Evolutionary conservation across 805 yeast genomes (phyloP).

Genomic region (Kodamaea leandrae): DNA sequence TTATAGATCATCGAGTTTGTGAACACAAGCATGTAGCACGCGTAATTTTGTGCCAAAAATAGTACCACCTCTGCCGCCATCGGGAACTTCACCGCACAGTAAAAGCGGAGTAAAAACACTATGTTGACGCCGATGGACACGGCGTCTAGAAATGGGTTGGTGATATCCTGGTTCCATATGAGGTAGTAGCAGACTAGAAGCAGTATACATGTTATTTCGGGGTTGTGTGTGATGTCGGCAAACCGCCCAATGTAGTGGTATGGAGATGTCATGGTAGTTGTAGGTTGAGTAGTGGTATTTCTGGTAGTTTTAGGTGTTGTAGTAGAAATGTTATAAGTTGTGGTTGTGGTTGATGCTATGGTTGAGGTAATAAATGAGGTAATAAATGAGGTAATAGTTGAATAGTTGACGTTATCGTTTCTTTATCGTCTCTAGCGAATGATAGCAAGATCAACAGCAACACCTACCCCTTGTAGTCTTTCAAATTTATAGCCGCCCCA

Average conservation of each 20-base stretch:
- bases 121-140: conserved; percentile 27
- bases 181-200: conserved; percentile 2
- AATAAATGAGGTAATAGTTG: too few relatives aligned
- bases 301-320: neutral
- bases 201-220: neutral
- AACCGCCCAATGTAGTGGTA: neutral
- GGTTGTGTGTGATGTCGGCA: conserved; percentile 3
- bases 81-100: conserved; percentile 12
- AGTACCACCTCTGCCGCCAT: conserved; percentile 20
- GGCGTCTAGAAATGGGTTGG: neutral
- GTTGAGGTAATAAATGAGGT: too few relatives aligned
- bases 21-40: conserved; percentile 15
- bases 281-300: neutral
- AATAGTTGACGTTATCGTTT: too few relatives aligned
- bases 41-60: conserved; percentile 20
- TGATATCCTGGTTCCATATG: neutral
- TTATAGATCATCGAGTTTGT: conserved; percentile 9
- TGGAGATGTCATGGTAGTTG: too few relatives aligned
- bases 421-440: too few relatives aligned
- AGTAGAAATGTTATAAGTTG: too few relatives aligned
- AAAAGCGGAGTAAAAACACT: conserved; percentile 28
- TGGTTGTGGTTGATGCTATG: too few relatives aligned
- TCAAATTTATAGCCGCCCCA: too few relatives aligned
- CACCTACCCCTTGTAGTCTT: too few relatives aligned
- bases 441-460: too few relatives aligned